Evolutionary conservation across 169 alveolate species (phyloP).

Genomic region (Plasmodium reichenowi): DNA sequence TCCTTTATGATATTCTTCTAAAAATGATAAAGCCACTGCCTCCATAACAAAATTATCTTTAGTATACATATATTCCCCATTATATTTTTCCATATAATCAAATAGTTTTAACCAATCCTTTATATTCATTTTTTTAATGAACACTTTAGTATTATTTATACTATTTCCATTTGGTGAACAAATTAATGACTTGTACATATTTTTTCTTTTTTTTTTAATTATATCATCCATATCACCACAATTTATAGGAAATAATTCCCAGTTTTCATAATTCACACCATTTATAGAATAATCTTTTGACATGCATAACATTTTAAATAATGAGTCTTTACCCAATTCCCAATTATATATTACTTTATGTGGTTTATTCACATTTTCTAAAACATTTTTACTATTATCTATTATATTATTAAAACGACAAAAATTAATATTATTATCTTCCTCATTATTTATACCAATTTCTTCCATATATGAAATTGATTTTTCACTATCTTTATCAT

Average conservation of each 20-base stretch:
- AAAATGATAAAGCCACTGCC: constrained; percentile 85
- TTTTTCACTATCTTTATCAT: too few species aligned
- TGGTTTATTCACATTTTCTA: too few species aligned
- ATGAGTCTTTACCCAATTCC: neutral
- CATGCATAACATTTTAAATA: constrained; percentile 8
- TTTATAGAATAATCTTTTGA: constrained; percentile 61
- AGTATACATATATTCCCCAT: constrained; percentile 85
- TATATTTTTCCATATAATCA: constrained; percentile 79
- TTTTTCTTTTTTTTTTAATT: constrained; percentile 80
- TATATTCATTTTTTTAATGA: constrained; percentile 83
- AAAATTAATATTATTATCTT: too few species aligned
- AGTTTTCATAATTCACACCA: constrained; percentile 77
- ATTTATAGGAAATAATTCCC: constrained; percentile 70
- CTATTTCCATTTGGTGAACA: constrained; percentile 17
- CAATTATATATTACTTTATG: constrained; percentile 13
- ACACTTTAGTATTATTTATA: constrained; percentile 64
- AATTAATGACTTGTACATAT: constrained; percentile 73
- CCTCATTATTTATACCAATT: too few species aligned
- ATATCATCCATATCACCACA: constrained; percentile 79
- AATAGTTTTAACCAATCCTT: constrained; percentile 84
- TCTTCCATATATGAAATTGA: too few species aligned
- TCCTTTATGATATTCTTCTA: constrained; percentile 69
- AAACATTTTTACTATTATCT: too few species aligned
- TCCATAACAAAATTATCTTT: constrained; percentile 88
- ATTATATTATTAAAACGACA: too few species aligned